phyloP scores from a whole-genome alignment of 2,329 filamentous ascomycete genomes.

The Daldinia sp. region DNA sequence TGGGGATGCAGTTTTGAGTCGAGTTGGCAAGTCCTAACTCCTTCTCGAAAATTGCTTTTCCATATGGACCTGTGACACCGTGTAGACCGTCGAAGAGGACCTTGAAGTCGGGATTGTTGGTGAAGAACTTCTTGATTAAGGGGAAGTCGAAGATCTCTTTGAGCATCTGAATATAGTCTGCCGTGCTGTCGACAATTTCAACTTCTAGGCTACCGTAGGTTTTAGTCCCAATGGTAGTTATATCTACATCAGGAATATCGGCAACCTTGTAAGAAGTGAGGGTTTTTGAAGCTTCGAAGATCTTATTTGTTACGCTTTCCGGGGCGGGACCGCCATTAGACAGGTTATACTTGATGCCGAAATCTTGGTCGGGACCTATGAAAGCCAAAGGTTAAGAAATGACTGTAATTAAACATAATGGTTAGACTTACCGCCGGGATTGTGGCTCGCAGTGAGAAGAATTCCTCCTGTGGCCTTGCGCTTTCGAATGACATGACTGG shows the following conservation, averaged over 20 bases:
- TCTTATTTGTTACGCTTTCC: conserved; percentile 97
- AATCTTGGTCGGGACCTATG: conserved; percentile 89
- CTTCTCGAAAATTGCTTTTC: conserved; percentile 92
- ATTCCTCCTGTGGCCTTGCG: conserved; percentile 96
- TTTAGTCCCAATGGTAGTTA: conserved; percentile 82
- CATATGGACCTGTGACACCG: conserved; percentile 96
- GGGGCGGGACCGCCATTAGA: conserved; percentile 95
- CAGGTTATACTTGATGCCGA: conserved; percentile 99
- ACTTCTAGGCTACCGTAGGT: conserved; percentile 90
- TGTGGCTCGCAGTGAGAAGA: conserved; percentile 95
- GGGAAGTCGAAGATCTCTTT: conserved; percentile 99
- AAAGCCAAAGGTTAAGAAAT: conserved; percentile 22
- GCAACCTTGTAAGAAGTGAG: conserved; percentile 93
- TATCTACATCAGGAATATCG: conserved; percentile 87
- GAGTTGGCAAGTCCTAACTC: conserved; percentile 84
- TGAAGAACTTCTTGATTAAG: conserved; percentile 94
- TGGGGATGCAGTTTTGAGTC: conserved; percentile 92
- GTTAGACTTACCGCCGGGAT: conserved; percentile 83
- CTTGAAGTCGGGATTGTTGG: conserved; percentile 90
- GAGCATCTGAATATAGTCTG: conserved; percentile 93
- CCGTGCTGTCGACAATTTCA: conserved; percentile 92
- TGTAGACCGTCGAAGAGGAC: conserved; percentile 94
- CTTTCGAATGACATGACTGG: conserved; percentile 95
- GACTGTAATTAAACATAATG: not conserved
- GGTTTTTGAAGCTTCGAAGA: conserved; percentile 90